phyloP scores from a whole-genome alignment of 129 eudicot genomes.

The Flaveria robusta region DNA sequence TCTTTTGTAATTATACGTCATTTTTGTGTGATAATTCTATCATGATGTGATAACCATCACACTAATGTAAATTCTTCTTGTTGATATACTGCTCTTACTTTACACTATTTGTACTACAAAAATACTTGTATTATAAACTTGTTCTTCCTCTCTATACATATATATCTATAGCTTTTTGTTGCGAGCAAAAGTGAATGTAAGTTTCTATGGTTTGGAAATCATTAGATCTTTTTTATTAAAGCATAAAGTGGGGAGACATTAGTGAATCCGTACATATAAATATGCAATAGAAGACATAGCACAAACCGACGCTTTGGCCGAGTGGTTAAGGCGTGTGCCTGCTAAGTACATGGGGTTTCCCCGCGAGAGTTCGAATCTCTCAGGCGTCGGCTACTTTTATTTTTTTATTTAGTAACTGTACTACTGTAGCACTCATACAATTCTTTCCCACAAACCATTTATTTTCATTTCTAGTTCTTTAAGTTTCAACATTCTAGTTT shows the following conservation, averaged over 20 bases:
- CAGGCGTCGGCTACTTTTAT: constrained; percentile 45
- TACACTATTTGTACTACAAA: no score
- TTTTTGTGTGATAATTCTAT: no score
- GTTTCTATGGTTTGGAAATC: not conserved
- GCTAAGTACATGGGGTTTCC: constrained; percentile 84
- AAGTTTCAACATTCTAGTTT: no score
- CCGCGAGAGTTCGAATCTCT: constrained; percentile 99
- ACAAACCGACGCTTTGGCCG: constrained; percentile 72
- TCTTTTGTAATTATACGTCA: no score
- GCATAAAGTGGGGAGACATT: not conserved
- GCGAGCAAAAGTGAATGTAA: not conserved
- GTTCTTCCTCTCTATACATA: no score
- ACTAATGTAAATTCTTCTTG: no score
- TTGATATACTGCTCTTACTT: no score
- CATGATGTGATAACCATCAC: no score
- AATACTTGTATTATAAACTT: no score
- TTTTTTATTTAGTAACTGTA: no score
- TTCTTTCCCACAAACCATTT: not conserved
- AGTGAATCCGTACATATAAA: not conserved
- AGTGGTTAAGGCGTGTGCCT: constrained; percentile 98
- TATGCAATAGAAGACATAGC: not conserved
- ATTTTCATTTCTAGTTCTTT: not conserved
- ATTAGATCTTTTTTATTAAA: not conserved
- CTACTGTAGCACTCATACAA: no score
- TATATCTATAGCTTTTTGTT: not conserved